A percentile compares a stretch with the other conserved stretches of the same genome.
These are phyloP conservation scores for Lachancea kluyveri DNA, from an alignment of 805 yeast genomes.

Conservation along the genomic window DNA sequence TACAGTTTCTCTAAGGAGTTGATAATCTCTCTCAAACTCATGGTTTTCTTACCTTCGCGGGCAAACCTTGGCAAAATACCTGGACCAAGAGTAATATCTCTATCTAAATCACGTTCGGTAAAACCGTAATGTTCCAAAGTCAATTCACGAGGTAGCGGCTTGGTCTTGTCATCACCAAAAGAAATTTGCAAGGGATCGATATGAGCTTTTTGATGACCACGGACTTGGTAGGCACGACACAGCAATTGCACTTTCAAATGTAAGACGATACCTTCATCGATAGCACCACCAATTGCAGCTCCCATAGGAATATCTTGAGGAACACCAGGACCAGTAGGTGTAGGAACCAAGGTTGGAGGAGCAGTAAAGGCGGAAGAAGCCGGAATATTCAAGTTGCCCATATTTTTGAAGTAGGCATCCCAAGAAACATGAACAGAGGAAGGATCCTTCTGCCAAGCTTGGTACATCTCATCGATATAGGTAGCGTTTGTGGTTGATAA, in stretches of 20 bases:
- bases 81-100: constrained; percentile 87
- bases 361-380: constrained; percentile 76
- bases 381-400: constrained; percentile 64
- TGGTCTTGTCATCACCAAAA: constrained; percentile 58
- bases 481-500: constrained; percentile 78
- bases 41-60: constrained; percentile 45
- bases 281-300: constrained; percentile 34
- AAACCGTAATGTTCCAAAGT: constrained; percentile 90
- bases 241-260: constrained; percentile 94
- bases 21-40: constrained; percentile 76
- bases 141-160: constrained; percentile 71
- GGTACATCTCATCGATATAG: constrained; percentile 97
- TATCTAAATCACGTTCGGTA: constrained; percentile 77
- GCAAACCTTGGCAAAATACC: constrained; percentile 95
- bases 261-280: constrained; percentile 63
- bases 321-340: constrained; percentile 65
- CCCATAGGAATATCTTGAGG: constrained; percentile 51
- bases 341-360: constrained; percentile 86
- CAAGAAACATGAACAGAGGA: constrained; percentile 88
- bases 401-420: constrained; percentile 93
- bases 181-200: constrained; percentile 93
- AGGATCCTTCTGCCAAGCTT: constrained; percentile 90
- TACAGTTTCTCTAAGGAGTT: constrained; percentile 74
- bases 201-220: constrained; percentile 94
- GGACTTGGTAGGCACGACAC: constrained; percentile 97